phyloP scores from a whole-genome alignment of 202 grass and related monocot species.

The Schoenoplectus tabernaemontani region DNA sequence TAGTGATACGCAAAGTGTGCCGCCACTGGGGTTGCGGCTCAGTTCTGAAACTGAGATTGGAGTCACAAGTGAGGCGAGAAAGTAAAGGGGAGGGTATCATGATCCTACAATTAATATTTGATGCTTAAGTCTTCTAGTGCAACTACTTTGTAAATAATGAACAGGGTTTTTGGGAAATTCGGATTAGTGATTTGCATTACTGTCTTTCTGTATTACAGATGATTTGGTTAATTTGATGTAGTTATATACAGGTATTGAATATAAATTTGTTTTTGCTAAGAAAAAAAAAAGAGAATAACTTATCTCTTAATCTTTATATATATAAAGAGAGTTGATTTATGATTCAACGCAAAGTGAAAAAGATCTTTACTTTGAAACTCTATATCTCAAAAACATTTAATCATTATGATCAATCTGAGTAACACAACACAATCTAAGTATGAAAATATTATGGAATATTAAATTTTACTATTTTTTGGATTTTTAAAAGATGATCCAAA shows the following conservation, averaged over 20 bases:
- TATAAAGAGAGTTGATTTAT: too few species aligned
- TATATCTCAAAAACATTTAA: too few species aligned
- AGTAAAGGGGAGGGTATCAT: not conserved
- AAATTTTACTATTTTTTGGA: too few species aligned
- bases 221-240: not conserved
- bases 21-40: conserved; percentile 26
- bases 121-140: not conserved
- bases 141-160: not conserved
- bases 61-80: not conserved
- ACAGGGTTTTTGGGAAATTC: not conserved
- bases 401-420: too few species aligned
- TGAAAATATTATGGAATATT: too few species aligned
- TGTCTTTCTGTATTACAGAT: not conserved
- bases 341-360: too few species aligned
- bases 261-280: too few species aligned
- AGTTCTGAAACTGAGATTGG: not conserved
- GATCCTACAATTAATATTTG: not conserved
- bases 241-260: not conserved
- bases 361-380: too few species aligned
- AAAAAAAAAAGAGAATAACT: too few species aligned
- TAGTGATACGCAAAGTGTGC: conserved; percentile 52
- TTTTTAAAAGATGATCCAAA: too few species aligned
- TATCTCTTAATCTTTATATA: too few species aligned
- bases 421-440: too few species aligned
- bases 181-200: not conserved